Conservation (phyloP, 768 basidiomycete genomes). For the Mycena venus region DNA sequence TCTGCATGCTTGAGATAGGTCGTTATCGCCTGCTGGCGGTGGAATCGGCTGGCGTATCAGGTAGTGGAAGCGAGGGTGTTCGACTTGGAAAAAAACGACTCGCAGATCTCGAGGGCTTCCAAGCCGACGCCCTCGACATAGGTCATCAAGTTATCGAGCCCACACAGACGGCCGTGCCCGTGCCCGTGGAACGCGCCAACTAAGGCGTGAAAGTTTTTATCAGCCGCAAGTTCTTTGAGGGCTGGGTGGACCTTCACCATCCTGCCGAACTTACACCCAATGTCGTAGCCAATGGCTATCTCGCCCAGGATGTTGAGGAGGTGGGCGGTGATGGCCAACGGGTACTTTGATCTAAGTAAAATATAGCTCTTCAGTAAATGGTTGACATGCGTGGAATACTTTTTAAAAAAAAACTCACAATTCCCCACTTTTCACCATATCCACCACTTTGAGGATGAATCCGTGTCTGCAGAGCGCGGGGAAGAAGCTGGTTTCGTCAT, state of each 20-base stretch:
- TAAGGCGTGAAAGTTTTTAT: not conserved
- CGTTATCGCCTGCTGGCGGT: not conserved
- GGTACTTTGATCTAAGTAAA: constrained; percentile 7
- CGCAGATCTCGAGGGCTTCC: not conserved
- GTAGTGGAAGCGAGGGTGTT: too few relatives aligned
- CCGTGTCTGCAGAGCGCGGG: too few relatives aligned
- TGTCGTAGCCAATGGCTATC: constrained; percentile 46
- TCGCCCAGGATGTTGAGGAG: not conserved
- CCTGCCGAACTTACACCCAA: constrained; percentile 41
- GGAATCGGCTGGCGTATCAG: too few relatives aligned
- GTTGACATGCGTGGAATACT: not conserved
- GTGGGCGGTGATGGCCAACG: constrained; percentile 18
- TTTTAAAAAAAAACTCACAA: constrained; percentile 41
- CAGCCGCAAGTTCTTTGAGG: constrained; percentile 1
- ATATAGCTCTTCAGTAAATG: too few relatives aligned
- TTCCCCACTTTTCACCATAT: constrained; percentile 52
- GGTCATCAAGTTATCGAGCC: not conserved
- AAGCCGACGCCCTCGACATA: not conserved
- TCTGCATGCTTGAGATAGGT: not conserved
- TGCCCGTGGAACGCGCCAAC: not conserved
- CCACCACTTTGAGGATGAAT: constrained; percentile 42
- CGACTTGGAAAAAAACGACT: not conserved
- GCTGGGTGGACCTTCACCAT: not conserved
- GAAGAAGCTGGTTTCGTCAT: constrained; percentile 54
- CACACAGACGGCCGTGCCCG: constrained; percentile 1